A percentile compares a stretch with the other conserved stretches of the same genome.
These are phyloP conservation scores for Volvox carteri DNA, from an alignment of 163 green algal genomes.

Conservation along the genomic window DNA sequence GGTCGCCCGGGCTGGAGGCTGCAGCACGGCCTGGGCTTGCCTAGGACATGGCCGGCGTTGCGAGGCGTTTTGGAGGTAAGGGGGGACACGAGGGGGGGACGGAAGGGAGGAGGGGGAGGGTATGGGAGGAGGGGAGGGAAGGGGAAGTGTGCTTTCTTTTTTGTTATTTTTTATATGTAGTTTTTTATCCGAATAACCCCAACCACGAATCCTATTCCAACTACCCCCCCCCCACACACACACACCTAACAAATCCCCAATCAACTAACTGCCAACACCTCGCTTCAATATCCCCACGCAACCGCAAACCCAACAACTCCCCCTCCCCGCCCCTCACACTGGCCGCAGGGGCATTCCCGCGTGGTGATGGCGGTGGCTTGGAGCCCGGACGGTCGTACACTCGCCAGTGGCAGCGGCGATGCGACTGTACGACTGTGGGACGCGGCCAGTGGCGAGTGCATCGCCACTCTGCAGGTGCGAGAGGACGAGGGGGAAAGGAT, in stretches of 20 bases:
- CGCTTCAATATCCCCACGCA: too few relatives aligned
- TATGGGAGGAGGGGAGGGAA: too few relatives aligned
- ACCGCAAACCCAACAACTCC: background rate
- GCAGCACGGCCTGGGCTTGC: slow-evolving; percentile 11
- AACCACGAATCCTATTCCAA: too few relatives aligned
- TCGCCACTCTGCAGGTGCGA: slow-evolving; percentile 20
- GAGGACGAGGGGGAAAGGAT: too few relatives aligned
- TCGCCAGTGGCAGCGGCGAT: slow-evolving; percentile 37
- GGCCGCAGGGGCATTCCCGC: background rate
- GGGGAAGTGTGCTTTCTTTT: too few relatives aligned
- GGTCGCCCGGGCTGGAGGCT: background rate
- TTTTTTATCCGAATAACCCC: too few relatives aligned
- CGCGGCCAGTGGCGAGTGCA: slow-evolving; percentile 24
- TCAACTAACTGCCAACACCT: too few relatives aligned
- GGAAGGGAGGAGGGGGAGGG: background rate
- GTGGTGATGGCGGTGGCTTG: slow-evolving; percentile 28
- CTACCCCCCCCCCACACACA: too few relatives aligned
- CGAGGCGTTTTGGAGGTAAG: slow-evolving; percentile 1
- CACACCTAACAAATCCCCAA: too few relatives aligned
- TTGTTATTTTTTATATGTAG: too few relatives aligned
- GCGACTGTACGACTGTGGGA: slow-evolving; percentile 42
- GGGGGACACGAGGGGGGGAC: background rate
- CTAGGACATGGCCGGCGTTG: background rate
- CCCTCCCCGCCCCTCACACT: background rate
- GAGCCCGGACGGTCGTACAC: slow-evolving; percentile 11